phyloP scores from a whole-genome alignment of 2,329 filamentous ascomycete species.

The Beauveria medogensis region DNA sequence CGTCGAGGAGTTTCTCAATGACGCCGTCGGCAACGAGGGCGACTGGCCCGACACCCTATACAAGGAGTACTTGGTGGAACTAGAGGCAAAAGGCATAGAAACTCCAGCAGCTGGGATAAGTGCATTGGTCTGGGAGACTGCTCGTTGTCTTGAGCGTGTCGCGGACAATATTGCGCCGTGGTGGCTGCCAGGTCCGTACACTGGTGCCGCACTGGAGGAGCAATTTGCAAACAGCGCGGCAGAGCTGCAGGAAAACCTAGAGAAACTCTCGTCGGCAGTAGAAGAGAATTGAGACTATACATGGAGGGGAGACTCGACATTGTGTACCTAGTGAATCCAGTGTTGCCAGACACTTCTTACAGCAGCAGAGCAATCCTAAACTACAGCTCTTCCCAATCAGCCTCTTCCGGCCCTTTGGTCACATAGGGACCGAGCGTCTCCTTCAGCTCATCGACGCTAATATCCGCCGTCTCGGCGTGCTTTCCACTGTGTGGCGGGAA shows the following conservation, averaged over 20 bases:
- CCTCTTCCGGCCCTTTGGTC: not conserved
- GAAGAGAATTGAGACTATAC: too few relatives aligned
- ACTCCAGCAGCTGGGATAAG: conserved; percentile 3
- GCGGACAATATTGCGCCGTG: conserved; percentile 12
- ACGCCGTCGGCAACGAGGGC: conserved; percentile 5
- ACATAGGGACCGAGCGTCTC: conserved; percentile 19
- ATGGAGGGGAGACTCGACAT: too few relatives aligned
- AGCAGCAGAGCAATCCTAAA: not conserved
- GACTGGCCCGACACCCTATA: conserved; percentile 5
- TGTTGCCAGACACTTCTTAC: too few relatives aligned
- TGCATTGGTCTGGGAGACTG: not conserved
- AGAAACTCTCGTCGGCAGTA: not conserved
- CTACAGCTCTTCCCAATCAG: not conserved
- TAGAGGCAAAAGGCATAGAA: not conserved
- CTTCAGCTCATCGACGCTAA: conserved; percentile 14
- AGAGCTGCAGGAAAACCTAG: not conserved
- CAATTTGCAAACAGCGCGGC: not conserved
- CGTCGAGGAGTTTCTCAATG: conserved; percentile 16
- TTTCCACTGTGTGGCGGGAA: conserved; percentile 58
- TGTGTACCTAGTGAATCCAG: too few relatives aligned
- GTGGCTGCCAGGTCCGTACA: conserved; percentile 9
- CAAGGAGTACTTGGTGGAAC: not conserved
- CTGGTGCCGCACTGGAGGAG: not conserved
- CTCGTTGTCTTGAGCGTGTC: conserved; percentile 4
- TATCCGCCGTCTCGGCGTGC: conserved; percentile 5